Percentiles rank a stretch among this genome's conserved stretches.
Conservation (phyloP, 139 green algal species). For the Chloropicon primus region DNA sequence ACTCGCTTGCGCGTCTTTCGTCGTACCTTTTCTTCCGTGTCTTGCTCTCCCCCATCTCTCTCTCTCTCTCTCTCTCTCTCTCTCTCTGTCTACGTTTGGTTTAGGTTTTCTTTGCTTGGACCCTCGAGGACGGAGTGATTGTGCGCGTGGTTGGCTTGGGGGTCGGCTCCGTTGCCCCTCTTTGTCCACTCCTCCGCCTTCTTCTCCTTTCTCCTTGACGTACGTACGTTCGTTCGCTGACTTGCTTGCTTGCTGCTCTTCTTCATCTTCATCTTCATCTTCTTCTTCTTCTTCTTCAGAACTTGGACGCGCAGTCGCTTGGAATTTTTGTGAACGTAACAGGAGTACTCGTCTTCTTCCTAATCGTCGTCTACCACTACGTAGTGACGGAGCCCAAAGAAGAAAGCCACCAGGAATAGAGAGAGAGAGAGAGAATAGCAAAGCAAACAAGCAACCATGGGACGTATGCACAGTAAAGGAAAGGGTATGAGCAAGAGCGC, state of each 20-base stretch:
- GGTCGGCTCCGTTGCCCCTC: no score
- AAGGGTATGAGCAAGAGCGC: constrained; percentile 87
- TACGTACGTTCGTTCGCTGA: constrained; percentile 9
- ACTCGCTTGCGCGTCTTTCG: no score
- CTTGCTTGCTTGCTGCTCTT: constrained; percentile 4
- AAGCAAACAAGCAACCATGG: background rate
- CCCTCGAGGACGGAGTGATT: background rate
- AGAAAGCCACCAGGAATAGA: background rate
- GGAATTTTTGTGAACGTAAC: constrained; percentile 28
- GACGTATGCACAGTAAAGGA: constrained; percentile 17
- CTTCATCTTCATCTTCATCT: no score
- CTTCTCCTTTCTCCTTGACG: constrained; percentile 9
- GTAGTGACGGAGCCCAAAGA: constrained; percentile 26
- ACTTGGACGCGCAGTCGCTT: constrained; percentile 27
- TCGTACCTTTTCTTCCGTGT: no score
- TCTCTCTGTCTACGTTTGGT: constrained; percentile 10
- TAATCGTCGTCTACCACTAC: constrained; percentile 31
- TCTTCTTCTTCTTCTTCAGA: no score
- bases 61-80: constrained; percentile 15
- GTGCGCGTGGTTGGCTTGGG: no score
- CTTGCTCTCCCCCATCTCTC: constrained; percentile 6
- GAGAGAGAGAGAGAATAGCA: background rate
- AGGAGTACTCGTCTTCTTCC: constrained; percentile 26
- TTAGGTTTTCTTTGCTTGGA: background rate
- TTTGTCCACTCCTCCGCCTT: background rate